Conservation (phyloP, 2,329 filamentous ascomycete species). For the Venturia asperata region DNA sequence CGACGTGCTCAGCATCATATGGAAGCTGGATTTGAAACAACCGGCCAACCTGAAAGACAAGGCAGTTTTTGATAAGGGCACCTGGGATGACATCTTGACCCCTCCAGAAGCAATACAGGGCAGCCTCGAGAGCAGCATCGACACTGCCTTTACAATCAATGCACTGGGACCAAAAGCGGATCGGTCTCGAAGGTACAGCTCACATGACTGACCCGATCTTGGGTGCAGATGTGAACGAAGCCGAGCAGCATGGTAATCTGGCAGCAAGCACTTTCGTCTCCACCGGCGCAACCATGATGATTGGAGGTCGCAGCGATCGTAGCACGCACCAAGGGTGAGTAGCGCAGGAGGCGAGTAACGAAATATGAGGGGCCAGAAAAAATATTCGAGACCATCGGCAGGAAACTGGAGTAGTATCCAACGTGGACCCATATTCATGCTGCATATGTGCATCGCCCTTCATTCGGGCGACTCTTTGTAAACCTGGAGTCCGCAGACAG, state of each 20-base stretch:
- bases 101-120: not conserved
- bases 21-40: not conserved
- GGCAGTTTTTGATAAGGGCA: not conserved
- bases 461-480: not conserved
- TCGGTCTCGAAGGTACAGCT: not conserved
- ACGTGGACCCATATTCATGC: not conserved
- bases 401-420: not conserved
- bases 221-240: not conserved
- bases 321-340: not conserved
- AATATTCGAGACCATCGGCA: not conserved
- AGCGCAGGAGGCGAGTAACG: not conserved
- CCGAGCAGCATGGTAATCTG: not conserved
- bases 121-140: not conserved
- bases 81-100: not conserved
- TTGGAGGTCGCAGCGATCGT: not conserved
- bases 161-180: not conserved
- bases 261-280: not conserved
- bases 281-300: not conserved
- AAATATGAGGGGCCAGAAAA: not conserved
- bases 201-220: not conserved
- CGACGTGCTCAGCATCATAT: not conserved
- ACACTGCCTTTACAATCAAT: not conserved
- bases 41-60: not conserved
- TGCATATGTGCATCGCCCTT: not conserved
- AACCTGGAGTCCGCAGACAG: not conserved